These are phyloP conservation scores for Yamadazyma paraphyllophila DNA, from an alignment of 805 yeast genomes.

Conservation along the genomic window DNA sequence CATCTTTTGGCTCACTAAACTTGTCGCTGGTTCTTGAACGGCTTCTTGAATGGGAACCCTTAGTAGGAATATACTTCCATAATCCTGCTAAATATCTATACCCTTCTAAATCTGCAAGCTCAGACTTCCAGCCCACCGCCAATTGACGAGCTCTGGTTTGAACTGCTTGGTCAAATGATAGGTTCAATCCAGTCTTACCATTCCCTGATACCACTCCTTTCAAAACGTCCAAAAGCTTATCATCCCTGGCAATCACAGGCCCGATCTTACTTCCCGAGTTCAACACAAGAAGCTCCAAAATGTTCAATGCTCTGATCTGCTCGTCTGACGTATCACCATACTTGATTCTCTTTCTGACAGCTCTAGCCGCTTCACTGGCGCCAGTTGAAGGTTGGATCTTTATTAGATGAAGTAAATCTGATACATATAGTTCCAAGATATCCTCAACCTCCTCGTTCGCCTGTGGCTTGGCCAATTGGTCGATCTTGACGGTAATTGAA, in stretches of 20 bases:
- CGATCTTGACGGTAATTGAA: conserved; percentile 63
- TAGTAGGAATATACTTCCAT: conserved; percentile 42
- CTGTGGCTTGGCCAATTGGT: conserved; percentile 47
- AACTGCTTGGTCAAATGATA: conserved; percentile 41
- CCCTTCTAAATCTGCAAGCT: conserved; percentile 48
- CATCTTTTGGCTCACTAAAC: conserved; percentile 7
- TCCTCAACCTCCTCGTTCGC: conserved; percentile 40
- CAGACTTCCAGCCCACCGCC: conserved; percentile 66
- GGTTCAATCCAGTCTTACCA: conserved; percentile 33
- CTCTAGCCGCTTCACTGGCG: conserved; percentile 80
- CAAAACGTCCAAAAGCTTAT: conserved; percentile 63
- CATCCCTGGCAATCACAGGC: conserved; percentile 59
- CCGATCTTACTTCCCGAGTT: conserved; percentile 45
- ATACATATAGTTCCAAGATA: conserved; percentile 45
- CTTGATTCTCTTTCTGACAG: conserved; percentile 83
- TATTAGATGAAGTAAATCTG: conserved; percentile 57
- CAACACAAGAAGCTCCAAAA: conserved; percentile 38
- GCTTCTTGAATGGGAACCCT: conserved; percentile 3
- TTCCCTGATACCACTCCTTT: conserved; percentile 44
- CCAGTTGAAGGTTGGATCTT: conserved; percentile 35
- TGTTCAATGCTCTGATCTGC: conserved; percentile 61
- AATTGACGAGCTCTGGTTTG: conserved; percentile 47
- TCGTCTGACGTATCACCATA: conserved; percentile 64
- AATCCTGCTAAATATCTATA: conserved; percentile 49
- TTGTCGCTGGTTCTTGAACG: conserved; percentile 1